These are phyloP conservation scores for Moesziomyces sp. DNA, from an alignment of 1,284 basidiomycete species.

Conservation along the genomic window DNA sequence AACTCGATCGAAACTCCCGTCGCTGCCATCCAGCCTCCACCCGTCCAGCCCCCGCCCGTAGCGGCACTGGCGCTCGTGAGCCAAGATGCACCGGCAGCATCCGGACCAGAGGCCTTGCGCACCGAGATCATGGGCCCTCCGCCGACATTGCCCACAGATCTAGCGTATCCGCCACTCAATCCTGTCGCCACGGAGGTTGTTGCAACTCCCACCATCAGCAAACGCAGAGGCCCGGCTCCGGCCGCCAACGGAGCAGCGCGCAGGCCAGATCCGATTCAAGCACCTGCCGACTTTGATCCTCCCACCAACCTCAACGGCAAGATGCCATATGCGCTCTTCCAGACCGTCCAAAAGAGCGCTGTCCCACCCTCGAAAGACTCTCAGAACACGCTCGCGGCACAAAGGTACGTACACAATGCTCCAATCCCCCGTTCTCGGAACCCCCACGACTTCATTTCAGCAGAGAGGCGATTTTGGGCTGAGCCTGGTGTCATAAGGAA, in stretches of 20 bases:
- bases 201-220: slow-evolving; percentile 10
- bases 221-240: slow-evolving; percentile 10
- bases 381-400: background rate
- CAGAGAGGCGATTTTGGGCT: too few relatives aligned
- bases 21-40: background rate
- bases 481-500: too few relatives aligned
- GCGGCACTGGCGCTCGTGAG: slow-evolving; percentile 8
- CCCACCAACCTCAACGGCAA: slow-evolving; percentile 42
- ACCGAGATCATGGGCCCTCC: slow-evolving; percentile 56
- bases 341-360: slow-evolving; percentile 23
- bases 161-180: slow-evolving; percentile 42
- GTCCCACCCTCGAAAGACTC: background rate
- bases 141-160: slow-evolving; percentile 31
- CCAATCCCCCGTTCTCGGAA: too few relatives aligned
- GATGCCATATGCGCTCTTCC: slow-evolving; percentile 47
- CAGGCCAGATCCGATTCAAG: slow-evolving; percentile 9
- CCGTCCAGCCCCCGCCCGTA: slow-evolving; percentile 4
- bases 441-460: too few relatives aligned
- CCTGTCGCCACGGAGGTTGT: slow-evolving; percentile 22
- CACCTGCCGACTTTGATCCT: slow-evolving; percentile 26
- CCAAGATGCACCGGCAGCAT: background rate
- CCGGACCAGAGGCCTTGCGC: slow-evolving; percentile 18
- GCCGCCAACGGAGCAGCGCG: slow-evolving; percentile 16
- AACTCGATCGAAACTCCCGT: background rate
- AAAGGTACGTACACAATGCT: slow-evolving; percentile 23